Evolutionary conservation across 495 filamentous ascomycete species (phyloP), one percentile per base, ranked within the genome.

Genomic region (Annulohypoxylon moriforme): DNA sequence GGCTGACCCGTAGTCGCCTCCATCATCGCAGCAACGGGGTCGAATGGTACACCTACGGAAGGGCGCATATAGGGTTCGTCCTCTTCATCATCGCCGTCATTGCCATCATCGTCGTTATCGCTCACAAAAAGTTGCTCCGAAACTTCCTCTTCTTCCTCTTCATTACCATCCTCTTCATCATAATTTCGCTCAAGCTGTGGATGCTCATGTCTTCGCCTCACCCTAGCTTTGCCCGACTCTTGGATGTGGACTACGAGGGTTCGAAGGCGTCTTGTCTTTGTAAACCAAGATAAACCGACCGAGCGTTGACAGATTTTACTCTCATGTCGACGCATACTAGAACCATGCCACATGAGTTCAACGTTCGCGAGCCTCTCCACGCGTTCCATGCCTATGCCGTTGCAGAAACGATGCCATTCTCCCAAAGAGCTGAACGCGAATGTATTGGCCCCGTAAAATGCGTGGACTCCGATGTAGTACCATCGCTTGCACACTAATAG

Each of bases 351-450:
- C 10, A 77, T 69, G 0, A 84, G 31, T 46, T 84, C 82, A 0
- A 84, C 18, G 13, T 83, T 71, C 27, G 76, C 80, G 0, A 85
- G 40, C 0, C 82, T 74, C 7, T 77, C 72, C 2, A 78, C n/a
- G 0, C 82, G 74, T 1, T 76, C 72, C 0, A 16, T 11, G 0
- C 77, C 76, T 8, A 78, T 80, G 1, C 81, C 81, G 7, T 75
- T 61, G 38, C 73, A 74, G 56, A 85, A 85, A 3, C 80, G 77
- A 7, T 70, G 67, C 25, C 79, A 77, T 56, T 85, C 82, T 3
- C 82, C 82, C 0, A 85, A 71, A 1, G 76, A 80, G 9, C 81
- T 83, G 52, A 85, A 84, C 0, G 80, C 80, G 22, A 85, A 85
- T 0, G 81, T 82, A 57, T 85, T 85, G 0, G 76, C 52, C 16